Evolutionary conservation across 2,329 filamentous ascomycete species (phyloP).

Genomic region (Colletotrichum shisoi): DNA sequence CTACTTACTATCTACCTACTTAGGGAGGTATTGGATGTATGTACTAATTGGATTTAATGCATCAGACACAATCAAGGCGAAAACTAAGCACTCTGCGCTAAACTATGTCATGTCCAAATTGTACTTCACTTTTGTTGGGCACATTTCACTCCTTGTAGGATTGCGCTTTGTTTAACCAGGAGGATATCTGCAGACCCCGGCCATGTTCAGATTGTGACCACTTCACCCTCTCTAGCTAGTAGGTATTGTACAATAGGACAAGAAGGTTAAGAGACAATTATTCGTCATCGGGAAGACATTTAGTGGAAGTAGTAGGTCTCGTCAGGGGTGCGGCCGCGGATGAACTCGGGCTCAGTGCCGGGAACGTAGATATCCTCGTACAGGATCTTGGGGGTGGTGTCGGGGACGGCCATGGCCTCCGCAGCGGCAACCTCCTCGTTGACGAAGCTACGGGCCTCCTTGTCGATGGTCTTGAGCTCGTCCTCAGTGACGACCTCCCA

Average conservation of each 20-base stretch:
- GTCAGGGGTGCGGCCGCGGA: slow-evolving; percentile 86
- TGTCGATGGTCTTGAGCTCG: slow-evolving; percentile 95
- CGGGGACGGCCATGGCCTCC: slow-evolving; percentile 85
- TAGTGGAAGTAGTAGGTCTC: slow-evolving; percentile 92
- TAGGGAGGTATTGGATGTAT: background rate
- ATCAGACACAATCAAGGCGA: background rate
- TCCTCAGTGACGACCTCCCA: slow-evolving; percentile 92
- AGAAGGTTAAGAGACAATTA: slow-evolving; percentile 38
- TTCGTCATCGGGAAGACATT: slow-evolving; percentile 31
- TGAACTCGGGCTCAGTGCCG: slow-evolving; percentile 85
- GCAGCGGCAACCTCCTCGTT: slow-evolving; percentile 89
- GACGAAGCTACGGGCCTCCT: slow-evolving; percentile 85
- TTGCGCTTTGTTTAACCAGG: slow-evolving; percentile 24
- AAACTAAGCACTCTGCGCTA: background rate
- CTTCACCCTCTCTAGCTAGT: slow-evolving; percentile 40
- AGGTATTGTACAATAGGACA: slow-evolving; percentile 41
- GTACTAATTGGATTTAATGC: slow-evolving; percentile 9
- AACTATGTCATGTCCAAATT: background rate
- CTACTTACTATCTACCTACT: too few relatives aligned
- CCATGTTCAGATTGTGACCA: slow-evolving; percentile 38
- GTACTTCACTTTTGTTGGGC: background rate
- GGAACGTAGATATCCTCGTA: slow-evolving; percentile 96
- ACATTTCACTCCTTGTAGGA: background rate
- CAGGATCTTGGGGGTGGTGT: slow-evolving; percentile 80
- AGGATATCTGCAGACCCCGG: slow-evolving; percentile 38